Conservation (phyloP, 768 basidiomycete species). For the Pleurotus sapidus region DNA sequence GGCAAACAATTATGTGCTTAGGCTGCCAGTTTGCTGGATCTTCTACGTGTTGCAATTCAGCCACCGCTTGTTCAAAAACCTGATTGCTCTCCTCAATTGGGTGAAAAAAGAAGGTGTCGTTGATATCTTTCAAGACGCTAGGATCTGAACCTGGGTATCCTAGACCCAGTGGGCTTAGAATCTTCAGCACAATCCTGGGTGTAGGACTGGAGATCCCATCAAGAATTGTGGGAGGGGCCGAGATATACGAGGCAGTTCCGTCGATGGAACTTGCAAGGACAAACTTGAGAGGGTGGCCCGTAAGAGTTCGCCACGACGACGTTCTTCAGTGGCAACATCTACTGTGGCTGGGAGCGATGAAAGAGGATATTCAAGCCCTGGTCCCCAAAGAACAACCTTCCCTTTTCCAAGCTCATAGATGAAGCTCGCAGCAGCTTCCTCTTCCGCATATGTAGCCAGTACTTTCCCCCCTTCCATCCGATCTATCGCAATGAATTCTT, state of each 20-base stretch:
- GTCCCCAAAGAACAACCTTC: conserved; percentile 51
- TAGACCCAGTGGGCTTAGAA: conserved; percentile 32
- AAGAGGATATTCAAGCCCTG: conserved; percentile 57
- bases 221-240: conserved; percentile 62
- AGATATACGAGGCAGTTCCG: conserved; percentile 25
- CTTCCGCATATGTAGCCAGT: conserved; percentile 27
- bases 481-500: neutral
- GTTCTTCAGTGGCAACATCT: neutral
- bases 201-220: conserved; percentile 42
- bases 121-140: conserved; percentile 53
- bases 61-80: conserved; percentile 23
- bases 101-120: conserved; percentile 71
- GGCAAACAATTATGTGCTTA: conserved; percentile 54
- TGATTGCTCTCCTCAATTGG: conserved; percentile 26
- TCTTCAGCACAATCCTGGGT: conserved; percentile 34
- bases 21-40: conserved; percentile 37
- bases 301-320: neutral
- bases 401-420: conserved; percentile 38
- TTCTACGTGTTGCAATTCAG: conserved; percentile 11
- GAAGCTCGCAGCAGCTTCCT: conserved; percentile 28
- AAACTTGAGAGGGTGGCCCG: neutral
- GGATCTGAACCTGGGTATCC: conserved; percentile 28
- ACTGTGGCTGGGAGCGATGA: conserved; percentile 3
- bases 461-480: conserved; percentile 14
- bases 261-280: conserved; percentile 30